Conservation (phyloP, 148 eudicot genomes). For the Beta vulgaris region DNA sequence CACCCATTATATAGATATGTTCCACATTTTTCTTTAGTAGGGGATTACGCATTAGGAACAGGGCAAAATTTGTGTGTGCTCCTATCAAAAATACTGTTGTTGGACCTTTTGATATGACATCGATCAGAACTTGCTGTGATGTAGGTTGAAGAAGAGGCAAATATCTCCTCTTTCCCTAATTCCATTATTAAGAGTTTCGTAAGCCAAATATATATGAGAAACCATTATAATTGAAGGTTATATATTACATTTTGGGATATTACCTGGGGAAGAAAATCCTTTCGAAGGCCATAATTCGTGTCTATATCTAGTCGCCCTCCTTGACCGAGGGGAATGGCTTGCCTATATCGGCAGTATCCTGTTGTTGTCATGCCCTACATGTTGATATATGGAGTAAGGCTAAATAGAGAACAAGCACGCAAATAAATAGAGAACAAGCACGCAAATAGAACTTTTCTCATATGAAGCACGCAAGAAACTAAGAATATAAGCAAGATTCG, state of each 20-base stretch:
- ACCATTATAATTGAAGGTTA: background rate
- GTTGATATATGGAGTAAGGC: background rate
- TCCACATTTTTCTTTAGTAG: conserved; percentile 74
- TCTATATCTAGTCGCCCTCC: conserved; percentile 74
- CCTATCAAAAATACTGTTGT: conserved; percentile 64
- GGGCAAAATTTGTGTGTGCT: conserved; percentile 71
- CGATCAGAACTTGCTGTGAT: conserved; percentile 74
- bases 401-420: background rate
- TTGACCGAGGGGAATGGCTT: conserved; percentile 69
- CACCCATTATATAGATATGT: conserved; percentile 82
- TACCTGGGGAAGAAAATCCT: conserved; percentile 86
- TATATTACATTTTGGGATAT: background rate
- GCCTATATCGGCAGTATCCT: conserved; percentile 83
- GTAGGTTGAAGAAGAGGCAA: conserved; percentile 67
- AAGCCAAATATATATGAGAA: too few relatives aligned
- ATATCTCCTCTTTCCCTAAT: conserved; percentile 74
- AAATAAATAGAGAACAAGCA: background rate
- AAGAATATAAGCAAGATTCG: too few relatives aligned
- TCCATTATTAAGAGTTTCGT: background rate
- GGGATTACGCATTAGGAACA: conserved; percentile 78
- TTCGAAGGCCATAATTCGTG: conserved; percentile 67
- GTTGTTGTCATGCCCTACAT: conserved; percentile 64
- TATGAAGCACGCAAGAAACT: too few relatives aligned
- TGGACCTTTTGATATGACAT: conserved; percentile 67
- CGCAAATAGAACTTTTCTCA: too few relatives aligned